Percentiles rank a stretch among this genome's conserved stretches.
These are phyloP conservation scores for Didymella lethalis DNA, from an alignment of 2,329 filamentous ascomycete species.

Conservation along the genomic window DNA sequence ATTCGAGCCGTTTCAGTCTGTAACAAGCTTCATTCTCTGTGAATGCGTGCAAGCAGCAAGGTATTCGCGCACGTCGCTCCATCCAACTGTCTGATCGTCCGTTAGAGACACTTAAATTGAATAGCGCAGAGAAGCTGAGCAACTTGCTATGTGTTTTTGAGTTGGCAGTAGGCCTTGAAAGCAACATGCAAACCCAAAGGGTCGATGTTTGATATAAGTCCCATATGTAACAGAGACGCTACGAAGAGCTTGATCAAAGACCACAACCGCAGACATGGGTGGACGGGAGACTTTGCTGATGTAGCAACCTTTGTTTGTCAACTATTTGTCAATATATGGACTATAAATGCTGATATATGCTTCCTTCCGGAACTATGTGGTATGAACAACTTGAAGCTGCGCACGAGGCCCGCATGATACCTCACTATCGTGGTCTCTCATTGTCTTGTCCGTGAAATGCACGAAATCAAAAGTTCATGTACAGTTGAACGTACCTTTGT, in stretches of 20 bases:
- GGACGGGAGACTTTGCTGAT: background rate
- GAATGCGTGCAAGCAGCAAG: too few species aligned
- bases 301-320: background rate
- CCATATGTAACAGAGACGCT: background rate
- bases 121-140: too few species aligned
- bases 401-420: background rate
- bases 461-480: background rate
- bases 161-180: too few species aligned
- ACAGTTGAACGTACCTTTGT: too few species aligned
- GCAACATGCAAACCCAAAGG: background rate
- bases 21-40: too few species aligned
- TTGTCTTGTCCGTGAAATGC: background rate
- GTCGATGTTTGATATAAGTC: background rate
- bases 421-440: background rate
- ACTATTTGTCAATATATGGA: background rate
- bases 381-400: background rate
- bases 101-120: too few species aligned
- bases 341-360: background rate
- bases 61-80: too few species aligned
- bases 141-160: too few species aligned
- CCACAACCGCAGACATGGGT: background rate
- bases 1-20: too few species aligned
- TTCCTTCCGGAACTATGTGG: background rate
- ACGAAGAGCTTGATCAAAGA: background rate
- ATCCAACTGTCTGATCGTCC: too few species aligned